Evolutionary conservation across 2,329 filamentous ascomycete species (phyloP).

Genomic region (Neofusicoccum ribis): DNA sequence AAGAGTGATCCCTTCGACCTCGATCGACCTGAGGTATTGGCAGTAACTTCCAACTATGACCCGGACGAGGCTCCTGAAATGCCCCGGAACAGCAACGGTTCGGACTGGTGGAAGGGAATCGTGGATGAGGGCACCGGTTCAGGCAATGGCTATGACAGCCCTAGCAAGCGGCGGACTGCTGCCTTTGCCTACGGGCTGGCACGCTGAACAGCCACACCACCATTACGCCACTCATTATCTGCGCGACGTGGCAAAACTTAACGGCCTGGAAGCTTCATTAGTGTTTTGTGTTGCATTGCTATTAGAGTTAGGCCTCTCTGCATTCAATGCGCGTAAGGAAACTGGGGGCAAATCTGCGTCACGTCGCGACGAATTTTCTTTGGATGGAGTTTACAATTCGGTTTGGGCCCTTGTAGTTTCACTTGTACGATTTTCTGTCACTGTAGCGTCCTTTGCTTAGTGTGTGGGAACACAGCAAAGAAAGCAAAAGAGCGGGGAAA

Average conservation of each 20-base stretch:
- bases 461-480: not conserved
- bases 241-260: not conserved
- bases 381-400: not conserved
- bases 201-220: not conserved
- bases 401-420: not conserved
- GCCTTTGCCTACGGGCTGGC: not conserved
- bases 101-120: slow-evolving; percentile 9
- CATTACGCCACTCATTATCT: not conserved
- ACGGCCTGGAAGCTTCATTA: slow-evolving; percentile 1
- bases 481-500: not conserved
- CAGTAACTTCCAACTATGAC: slow-evolving; percentile 24
- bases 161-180: not conserved
- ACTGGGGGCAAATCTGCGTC: not conserved
- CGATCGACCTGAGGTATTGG: slow-evolving; percentile 41
- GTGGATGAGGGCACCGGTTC: not conserved
- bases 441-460: not conserved
- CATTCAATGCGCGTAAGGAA: not conserved
- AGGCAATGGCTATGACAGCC: not conserved
- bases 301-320: slow-evolving; percentile 4
- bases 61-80: not conserved
- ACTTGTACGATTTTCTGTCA: not conserved
- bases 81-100: not conserved
- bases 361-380: slow-evolving; percentile 11
- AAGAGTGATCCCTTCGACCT: slow-evolving; percentile 44
- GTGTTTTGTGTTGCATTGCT: slow-evolving; percentile 14